Base-by-base conservation (phyloP, 75 land plant species). In the Cupressus sempervirens region DNA sequence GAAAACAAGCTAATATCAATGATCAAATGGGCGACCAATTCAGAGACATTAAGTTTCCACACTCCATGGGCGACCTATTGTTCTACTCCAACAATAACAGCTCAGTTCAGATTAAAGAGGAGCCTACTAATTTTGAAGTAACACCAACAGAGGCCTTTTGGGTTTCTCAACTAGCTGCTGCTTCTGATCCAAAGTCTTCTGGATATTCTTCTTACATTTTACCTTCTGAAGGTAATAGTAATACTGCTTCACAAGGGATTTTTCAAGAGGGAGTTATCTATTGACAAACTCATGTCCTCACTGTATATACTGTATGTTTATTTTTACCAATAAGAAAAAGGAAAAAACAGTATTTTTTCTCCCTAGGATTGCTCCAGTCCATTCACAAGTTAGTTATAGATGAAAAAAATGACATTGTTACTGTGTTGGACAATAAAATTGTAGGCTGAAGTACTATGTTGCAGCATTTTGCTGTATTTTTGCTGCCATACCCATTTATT, bases 211-310 rank as follows among this genome's bases (percentile, higher is more conserved):
- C 46, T 26, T 43, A 43, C 48, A 43, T 79, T 43, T 43, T 79
- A 26, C 81, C 81, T 36, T 23, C 46, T 36, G 30, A n/a, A 36
- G 48, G 48, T 18, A 76, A 36, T 18, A 40, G 80, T 76, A 76
- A 36, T 40, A 79, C 32, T 45, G 26, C 81, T 8, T 12, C 81
- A 26, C 81, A 79, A 45, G 81, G 48, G 81, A 43, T 79, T 40
- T 79, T 79, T 43, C 81, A 79, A 13, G 50, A 79, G 45, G 81
- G 52, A 79, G 41, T 79, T 79, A 79, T 79, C 81, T 79, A 43
- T 45, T 79, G 81, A 79, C 2, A 72, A 32, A 32, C 74, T 72
- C 74, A 72, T 70, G 50, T 72, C 30, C 29, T 79, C 0, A 43
- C 30, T 79, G 81, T 79, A 79, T 20, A 79, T 79, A 79, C 2